Evolutionary conservation across 345 rosid species (phyloP), one percentile per base, ranked within the genome.

Genomic region (Euphorbia pulcherrima): DNA sequence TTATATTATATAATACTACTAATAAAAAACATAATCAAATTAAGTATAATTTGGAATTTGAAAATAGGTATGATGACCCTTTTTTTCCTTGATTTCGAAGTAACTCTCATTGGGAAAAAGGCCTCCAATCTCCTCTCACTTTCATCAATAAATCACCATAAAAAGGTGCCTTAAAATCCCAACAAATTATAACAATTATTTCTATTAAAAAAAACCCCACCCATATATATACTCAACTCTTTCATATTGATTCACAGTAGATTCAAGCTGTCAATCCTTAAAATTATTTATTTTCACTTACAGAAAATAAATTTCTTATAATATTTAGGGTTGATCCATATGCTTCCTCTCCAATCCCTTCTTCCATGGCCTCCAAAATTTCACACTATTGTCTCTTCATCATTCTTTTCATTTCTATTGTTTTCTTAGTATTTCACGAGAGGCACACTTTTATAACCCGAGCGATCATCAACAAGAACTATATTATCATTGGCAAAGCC

Each of bases 401-500:
- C 72, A 40, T 78, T 72, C 80, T 88, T 30, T 87, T 85, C 78
- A 60, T 92, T 54, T 90, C 84, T 50, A 70, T 92, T 69, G 56
- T 88, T 67, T 68, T 85, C 62, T 71, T 88, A 40, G 63, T 84
- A 68, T 77, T 81, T 72, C 91, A 79, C 70, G 69, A 81, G 58
- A 53, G 82, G 66, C 68, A 79, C 55, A 59, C 65, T 61, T 71
- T 65, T 79, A 83, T 77, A 70, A 35, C 77, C 79, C 52, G 18
- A 27, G n/a, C n/a, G n/a, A 79, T 53, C 59, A 70, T 33, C 72
- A 48, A 10, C 63, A 27, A 60, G 68, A 65, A 50, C 55, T 72
- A 65, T 39, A 57, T 46, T 58, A 65, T 52, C 64, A 51, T 33
- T 62, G 69, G 0, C 16, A 66, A 17, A 4, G 28, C 33, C 27